Conservation (phyloP, 73 alveolate species). For the Effrenium voratum region DNA sequence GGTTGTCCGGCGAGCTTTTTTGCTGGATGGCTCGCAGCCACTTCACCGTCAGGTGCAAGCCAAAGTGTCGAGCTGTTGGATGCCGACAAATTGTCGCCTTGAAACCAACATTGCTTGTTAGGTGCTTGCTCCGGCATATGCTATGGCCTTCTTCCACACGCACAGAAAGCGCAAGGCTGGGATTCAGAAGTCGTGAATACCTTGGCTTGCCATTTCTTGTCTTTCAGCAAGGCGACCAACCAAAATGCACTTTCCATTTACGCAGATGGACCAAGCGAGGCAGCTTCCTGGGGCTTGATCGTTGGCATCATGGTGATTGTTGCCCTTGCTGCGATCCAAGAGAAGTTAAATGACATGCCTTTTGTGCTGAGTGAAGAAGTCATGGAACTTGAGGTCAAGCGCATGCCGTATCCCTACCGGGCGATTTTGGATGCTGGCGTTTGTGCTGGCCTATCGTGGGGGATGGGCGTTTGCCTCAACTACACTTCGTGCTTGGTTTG, state of each 20-base stretch:
- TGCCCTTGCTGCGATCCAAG: constrained; percentile 16
- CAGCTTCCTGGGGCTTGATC: constrained; percentile 67
- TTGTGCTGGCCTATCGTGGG: constrained; percentile 86
- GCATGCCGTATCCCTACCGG: constrained; percentile 86
- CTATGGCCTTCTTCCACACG: constrained; percentile 92
- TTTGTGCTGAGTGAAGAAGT: not conserved
- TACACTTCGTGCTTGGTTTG: too few relatives aligned
- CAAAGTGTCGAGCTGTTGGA: not conserved
- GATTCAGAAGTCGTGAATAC: too few relatives aligned
- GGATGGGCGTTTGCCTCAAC: constrained; percentile 42
- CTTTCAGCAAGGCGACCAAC: too few relatives aligned
- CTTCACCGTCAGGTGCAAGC: constrained; percentile 46
- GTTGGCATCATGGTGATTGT: constrained; percentile 72
- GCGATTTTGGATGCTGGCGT: constrained; percentile 93
- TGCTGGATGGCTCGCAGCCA: constrained; percentile 79
- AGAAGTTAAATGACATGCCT: not conserved
- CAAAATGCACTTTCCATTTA: too few relatives aligned
- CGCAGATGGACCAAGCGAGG: too few relatives aligned
- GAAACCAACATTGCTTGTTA: not conserved
- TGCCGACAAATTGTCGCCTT: not conserved
- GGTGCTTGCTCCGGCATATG: constrained; percentile 91
- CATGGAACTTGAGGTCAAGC: constrained; percentile 38
- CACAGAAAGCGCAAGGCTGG: constrained; percentile 80
- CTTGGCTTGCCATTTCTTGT: too few relatives aligned
- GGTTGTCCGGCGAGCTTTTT: constrained; percentile 90